These are phyloP conservation scores for Murraya paniculata DNA, from an alignment of 345 rosid species.

Conservation along the genomic window DNA sequence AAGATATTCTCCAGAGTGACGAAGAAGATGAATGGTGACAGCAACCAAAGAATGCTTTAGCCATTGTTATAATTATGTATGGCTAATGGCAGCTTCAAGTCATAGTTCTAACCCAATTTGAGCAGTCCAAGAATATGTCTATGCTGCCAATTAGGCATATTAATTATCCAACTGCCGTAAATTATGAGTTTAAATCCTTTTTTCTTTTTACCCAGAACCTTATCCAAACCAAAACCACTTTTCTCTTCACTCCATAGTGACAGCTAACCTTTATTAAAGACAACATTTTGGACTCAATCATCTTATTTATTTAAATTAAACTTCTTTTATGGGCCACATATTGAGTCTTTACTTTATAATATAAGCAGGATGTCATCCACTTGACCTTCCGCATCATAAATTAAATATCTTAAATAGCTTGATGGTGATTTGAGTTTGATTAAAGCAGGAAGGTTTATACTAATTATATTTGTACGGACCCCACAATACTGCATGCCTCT, in stretches of 20 bases:
- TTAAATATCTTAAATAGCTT: constrained; percentile 24
- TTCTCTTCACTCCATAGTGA: constrained; percentile 21
- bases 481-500: constrained; percentile 21
- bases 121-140: constrained; percentile 2
- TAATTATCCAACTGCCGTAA: constrained; percentile 4
- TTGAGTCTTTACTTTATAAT: constrained; percentile 24
- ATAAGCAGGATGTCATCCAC: constrained; percentile 23
- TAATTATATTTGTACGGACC: constrained; percentile 23
- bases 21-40: constrained; percentile 11
- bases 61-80: constrained; percentile 11
- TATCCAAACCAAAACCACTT: constrained; percentile 26
- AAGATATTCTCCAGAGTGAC: neutral
- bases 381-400: constrained; percentile 23
- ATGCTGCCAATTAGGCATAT: constrained; percentile 1
- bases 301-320: constrained; percentile 8
- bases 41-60: neutral
- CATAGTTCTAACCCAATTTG: constrained; percentile 11
- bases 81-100: constrained; percentile 9
- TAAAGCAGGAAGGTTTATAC: constrained; percentile 24
- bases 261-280: constrained; percentile 23
- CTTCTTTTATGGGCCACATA: constrained; percentile 16
- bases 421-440: constrained; percentile 40
- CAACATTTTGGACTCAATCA: constrained; percentile 17
- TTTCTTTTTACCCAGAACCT: constrained; percentile 12
- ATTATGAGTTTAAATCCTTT: constrained; percentile 10